These are phyloP conservation scores for Pichia kluyveri DNA, from an alignment of 805 yeast species.

Conservation along the genomic window DNA sequence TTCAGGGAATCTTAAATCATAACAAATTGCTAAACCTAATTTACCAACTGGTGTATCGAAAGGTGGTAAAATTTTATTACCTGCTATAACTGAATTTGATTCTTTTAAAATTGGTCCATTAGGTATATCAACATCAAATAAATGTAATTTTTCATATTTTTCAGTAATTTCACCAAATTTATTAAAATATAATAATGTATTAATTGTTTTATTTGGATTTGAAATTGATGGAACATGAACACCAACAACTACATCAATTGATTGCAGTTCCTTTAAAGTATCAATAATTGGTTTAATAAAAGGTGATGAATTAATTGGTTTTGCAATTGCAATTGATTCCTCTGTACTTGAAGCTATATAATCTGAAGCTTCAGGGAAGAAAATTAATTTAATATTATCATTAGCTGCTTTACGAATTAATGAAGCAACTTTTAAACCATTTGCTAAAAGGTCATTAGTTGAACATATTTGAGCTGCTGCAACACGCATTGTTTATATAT, in stretches of 20 bases:
- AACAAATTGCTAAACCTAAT: conserved; percentile 70
- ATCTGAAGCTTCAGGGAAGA: conserved; percentile 92
- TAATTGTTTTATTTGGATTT: neutral
- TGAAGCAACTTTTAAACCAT: conserved; percentile 48
- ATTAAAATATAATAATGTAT: conserved; percentile 59
- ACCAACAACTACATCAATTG: conserved; percentile 70
- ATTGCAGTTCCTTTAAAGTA: conserved; percentile 35
- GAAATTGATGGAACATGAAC: conserved; percentile 64
- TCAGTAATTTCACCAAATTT: conserved; percentile 55
- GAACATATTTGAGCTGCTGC: conserved; percentile 89
- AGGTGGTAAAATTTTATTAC: conserved; percentile 43
- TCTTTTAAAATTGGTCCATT: conserved; percentile 78
- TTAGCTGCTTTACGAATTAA: conserved; percentile 58
- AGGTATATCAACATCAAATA: conserved; percentile 79
- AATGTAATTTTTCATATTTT: conserved; percentile 76
- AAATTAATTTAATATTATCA: conserved; percentile 55
- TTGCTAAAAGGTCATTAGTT: conserved; percentile 48
- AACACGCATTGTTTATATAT: conserved; percentile 38
- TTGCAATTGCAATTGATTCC: conserved; percentile 57
- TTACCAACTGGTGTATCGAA: conserved; percentile 52
- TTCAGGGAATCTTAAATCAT: conserved; percentile 85
- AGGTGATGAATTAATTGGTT: conserved; percentile 31
- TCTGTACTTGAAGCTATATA: conserved; percentile 64
- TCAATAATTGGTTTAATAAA: conserved; percentile 36
- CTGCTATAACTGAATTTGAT: conserved; percentile 76